These are phyloP conservation scores for Capsicum baccatum DNA, from an alignment of 257 asterid genomes.

Conservation along the genomic window DNA sequence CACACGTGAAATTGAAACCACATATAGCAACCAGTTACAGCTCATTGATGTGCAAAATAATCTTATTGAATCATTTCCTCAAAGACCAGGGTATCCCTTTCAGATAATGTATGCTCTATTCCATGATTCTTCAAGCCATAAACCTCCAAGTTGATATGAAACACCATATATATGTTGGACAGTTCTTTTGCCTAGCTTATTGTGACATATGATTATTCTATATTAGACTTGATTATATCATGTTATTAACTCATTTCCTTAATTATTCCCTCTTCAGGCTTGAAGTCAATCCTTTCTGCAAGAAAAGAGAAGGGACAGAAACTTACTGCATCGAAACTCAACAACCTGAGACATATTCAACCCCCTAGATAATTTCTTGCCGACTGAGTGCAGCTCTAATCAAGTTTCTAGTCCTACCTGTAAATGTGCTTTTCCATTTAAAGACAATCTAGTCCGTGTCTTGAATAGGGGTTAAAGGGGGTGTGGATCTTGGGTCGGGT, in stretches of 20 bases:
- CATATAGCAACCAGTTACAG: slow-evolving; percentile 32
- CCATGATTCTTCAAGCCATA: background rate
- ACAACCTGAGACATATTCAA: slow-evolving; percentile 46
- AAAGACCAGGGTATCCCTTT: slow-evolving; percentile 35
- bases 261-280: slow-evolving; percentile 52
- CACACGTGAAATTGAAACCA: slow-evolving; percentile 29
- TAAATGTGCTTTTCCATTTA: slow-evolving; percentile 73
- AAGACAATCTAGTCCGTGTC: slow-evolving; percentile 47
- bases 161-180: background rate
- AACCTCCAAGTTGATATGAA: slow-evolving; percentile 13
- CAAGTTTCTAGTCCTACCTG: slow-evolving; percentile 67
- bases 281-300: slow-evolving; percentile 60
- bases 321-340: slow-evolving; percentile 51
- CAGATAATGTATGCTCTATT: slow-evolving; percentile 52
- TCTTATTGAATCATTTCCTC: slow-evolving; percentile 51
- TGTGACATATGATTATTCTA: background rate
- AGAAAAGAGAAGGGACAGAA: slow-evolving; percentile 33
- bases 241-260: background rate
- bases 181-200: background rate
- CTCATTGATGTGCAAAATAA: slow-evolving; percentile 42
- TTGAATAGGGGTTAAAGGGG: too few relatives aligned
- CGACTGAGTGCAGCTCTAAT: slow-evolving; percentile 45
- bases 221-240: background rate
- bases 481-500: too few relatives aligned
- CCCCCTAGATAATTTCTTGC: slow-evolving; percentile 53